Evolutionary conservation across 192 early-diverging fungal genomes (phyloP).

Genomic region (Backusella tarrabulga): DNA sequence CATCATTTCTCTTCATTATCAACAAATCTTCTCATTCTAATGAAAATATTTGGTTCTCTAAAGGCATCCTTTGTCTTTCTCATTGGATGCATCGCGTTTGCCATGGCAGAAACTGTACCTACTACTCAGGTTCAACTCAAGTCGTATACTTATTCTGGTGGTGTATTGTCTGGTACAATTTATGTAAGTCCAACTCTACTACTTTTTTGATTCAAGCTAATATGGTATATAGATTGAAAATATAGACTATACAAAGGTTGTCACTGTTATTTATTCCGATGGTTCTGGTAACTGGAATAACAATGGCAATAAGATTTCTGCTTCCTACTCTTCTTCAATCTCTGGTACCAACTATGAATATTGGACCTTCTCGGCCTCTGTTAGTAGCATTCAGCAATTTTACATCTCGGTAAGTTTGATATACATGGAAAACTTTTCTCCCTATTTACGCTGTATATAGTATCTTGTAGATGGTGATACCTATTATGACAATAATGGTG

Average conservation of each 20-base stretch:
- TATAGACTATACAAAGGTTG: constrained; percentile 20
- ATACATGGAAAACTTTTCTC: too few species aligned
- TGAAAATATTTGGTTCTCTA: background rate
- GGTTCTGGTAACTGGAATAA: constrained; percentile 10
- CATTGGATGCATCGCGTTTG: background rate
- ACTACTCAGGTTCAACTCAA: constrained; percentile 17
- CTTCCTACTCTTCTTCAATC: constrained; percentile 16
- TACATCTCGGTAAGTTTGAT: constrained; percentile 19
- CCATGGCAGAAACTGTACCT: constrained; percentile 10
- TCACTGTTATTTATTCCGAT: constrained; percentile 14
- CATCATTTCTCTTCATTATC: background rate
- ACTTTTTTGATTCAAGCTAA: background rate
- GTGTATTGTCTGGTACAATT: constrained; percentile 18
- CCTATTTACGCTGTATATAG: background rate
- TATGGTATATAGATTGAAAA: constrained; percentile 6
- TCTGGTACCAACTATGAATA: constrained; percentile 33
- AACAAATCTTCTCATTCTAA: background rate
- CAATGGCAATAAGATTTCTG: background rate
- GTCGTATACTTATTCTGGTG: constrained; percentile 12
- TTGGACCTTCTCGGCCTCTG: constrained; percentile 18
- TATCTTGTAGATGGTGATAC: constrained; percentile 31
- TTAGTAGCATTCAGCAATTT: constrained; percentile 29
- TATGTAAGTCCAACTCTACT: background rate
- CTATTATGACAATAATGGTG: constrained; percentile 38
- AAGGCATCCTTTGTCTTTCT: background rate